A percentile compares a stretch with the other conserved stretches of the same genome.
Conservation (phyloP, 1,284 basidiomycete species). For the Ustilago shanxiensis region DNA sequence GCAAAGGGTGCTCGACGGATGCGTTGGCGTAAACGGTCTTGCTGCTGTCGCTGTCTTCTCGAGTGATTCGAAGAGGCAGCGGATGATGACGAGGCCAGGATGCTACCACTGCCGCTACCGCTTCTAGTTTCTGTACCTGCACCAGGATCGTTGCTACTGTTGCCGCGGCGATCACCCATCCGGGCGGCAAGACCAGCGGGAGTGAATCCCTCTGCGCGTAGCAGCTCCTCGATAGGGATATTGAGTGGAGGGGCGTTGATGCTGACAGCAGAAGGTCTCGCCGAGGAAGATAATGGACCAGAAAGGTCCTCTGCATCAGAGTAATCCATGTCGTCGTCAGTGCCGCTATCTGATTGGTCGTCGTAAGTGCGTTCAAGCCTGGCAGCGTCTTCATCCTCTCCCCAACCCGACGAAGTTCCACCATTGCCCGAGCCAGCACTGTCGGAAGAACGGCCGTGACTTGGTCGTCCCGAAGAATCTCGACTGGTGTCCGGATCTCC, state of each 20-base stretch:
- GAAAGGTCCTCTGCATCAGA: not conserved
- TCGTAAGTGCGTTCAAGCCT: not conserved
- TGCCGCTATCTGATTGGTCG: not conserved
- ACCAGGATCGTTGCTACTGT: conserved; percentile 18
- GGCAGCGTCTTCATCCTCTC: conserved; percentile 4
- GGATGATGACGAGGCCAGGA: not conserved
- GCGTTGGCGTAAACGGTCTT: not conserved
- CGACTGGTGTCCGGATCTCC: conserved; percentile 32
- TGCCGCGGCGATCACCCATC: not conserved
- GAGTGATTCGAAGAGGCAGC: conserved; percentile 14
- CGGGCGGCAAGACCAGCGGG: conserved; percentile 14
- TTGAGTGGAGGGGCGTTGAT: conserved; percentile 37
- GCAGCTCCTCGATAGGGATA: conserved; percentile 50
- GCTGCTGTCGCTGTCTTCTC: not conserved
- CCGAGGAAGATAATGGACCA: not conserved
- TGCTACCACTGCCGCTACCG: conserved; percentile 1
- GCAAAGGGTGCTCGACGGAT: conserved; percentile 12
- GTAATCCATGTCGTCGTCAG: conserved; percentile 14
- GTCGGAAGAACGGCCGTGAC: conserved; percentile 18
- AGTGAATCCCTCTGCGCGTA: conserved; percentile 31
- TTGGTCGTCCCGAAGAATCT: conserved; percentile 19
- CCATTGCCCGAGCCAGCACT: conserved; percentile 5
- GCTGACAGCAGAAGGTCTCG: not conserved
- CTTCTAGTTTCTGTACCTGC: not conserved
- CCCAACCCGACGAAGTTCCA: conserved; percentile 5